Percentiles rank a stretch among this genome's conserved stretches.
These are phyloP conservation scores for Botrytis fabae DNA, from an alignment of 2,329 filamentous ascomycete species.

Conservation along the genomic window DNA sequence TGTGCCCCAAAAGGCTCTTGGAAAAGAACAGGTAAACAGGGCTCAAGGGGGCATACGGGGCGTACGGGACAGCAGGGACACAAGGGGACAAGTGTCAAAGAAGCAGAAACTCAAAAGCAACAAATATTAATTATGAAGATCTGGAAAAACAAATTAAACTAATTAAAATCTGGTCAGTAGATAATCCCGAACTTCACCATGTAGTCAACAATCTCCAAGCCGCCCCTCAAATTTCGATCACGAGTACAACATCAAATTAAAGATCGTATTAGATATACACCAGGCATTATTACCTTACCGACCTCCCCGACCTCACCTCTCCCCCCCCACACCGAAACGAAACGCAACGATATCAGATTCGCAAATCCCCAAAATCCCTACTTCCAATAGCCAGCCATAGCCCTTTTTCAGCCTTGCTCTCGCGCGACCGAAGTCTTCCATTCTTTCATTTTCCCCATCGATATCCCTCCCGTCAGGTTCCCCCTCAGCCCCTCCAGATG, in stretches of 20 bases:
- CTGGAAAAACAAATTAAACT: constrained; percentile 9
- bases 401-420: constrained; percentile 14
- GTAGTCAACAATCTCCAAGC: constrained; percentile 18
- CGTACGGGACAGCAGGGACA: background rate
- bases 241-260: constrained; percentile 14
- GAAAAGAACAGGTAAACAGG: background rate
- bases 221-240: constrained; percentile 13
- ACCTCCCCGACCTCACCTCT: background rate
- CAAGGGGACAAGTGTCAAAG: background rate
- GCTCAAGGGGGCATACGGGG: background rate
- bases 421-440: background rate
- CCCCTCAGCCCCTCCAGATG: background rate
- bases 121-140: background rate
- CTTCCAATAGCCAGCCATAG: background rate
- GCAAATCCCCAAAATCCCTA: background rate
- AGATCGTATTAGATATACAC: constrained; percentile 11
- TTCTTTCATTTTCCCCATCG: background rate
- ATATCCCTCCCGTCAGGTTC: constrained; percentile 4
- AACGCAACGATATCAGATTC: constrained; percentile 3
- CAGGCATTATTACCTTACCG: constrained; percentile 10
- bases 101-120: background rate
- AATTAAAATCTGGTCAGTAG: background rate
- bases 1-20: background rate
- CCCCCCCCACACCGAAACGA: background rate
- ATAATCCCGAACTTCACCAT: constrained; percentile 7